phyloP scores from a whole-genome alignment of 305 asterid species.

The Solanum hybrid region DNA sequence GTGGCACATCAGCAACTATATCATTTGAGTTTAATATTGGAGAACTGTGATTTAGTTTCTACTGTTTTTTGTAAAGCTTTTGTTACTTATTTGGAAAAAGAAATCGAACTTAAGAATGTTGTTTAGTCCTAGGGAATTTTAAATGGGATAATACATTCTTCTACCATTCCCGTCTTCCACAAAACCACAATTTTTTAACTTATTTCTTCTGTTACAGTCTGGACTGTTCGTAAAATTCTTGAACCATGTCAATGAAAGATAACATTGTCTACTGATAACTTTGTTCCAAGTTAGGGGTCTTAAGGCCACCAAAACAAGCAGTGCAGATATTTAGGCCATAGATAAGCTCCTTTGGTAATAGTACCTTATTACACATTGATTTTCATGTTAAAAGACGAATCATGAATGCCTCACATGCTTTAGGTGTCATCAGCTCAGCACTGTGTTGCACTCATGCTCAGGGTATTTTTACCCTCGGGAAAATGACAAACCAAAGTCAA shows the following conservation, averaged over 20 bases:
- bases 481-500: not conserved
- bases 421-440: not conserved
- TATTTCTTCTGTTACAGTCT: not conserved
- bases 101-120: not conserved
- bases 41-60: not conserved
- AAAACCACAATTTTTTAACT: not conserved
- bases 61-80: not conserved
- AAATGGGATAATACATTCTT: not conserved
- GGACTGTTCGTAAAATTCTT: not conserved
- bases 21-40: not conserved
- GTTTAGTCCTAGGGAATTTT: not conserved
- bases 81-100: not conserved
- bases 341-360: not conserved
- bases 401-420: not conserved
- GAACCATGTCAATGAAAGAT: not conserved
- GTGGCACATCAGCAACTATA: not conserved
- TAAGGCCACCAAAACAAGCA: not conserved
- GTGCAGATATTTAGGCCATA: not conserved
- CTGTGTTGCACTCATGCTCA: not conserved
- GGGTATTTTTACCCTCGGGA: not conserved
- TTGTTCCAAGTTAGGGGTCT: not conserved
- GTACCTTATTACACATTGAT: not conserved
- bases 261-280: not conserved
- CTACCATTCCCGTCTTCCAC: not conserved
- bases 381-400: not conserved